Evolutionary conservation across 2,329 filamentous ascomycete genomes (phyloP).

Genomic region (Colletotrichum sp.): DNA sequence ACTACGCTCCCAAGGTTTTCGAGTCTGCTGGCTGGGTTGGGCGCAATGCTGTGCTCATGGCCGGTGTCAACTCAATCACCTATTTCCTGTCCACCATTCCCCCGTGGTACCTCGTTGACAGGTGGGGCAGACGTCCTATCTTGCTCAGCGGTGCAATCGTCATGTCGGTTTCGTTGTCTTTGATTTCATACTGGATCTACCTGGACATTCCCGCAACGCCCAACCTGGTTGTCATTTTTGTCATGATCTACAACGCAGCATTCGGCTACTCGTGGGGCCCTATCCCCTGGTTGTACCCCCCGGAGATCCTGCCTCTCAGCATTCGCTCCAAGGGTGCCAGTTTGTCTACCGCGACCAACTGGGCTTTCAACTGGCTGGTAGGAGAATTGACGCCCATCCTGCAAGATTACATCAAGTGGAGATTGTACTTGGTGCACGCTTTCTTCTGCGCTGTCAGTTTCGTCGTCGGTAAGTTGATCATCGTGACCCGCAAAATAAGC

Average conservation of each 20-base stretch:
- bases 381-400: constrained; percentile 94
- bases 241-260: constrained; percentile 98
- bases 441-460: constrained; percentile 97
- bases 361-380: constrained; percentile 98
- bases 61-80: constrained; percentile 89
- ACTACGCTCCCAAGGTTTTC: constrained; percentile 96
- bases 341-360: constrained; percentile 94
- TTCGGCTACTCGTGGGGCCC: constrained; percentile 97
- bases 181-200: constrained; percentile 95
- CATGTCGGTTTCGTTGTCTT: constrained; percentile 86
- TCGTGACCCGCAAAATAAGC: not conserved
- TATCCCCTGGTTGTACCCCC: constrained; percentile 97
- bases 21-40: constrained; percentile 96
- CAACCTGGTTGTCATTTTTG: constrained; percentile 86
- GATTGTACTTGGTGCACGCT: constrained; percentile 91
- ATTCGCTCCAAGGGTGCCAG: constrained; percentile 97
- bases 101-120: constrained; percentile 96
- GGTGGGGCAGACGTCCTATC: constrained; percentile 87
- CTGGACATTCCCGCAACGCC: constrained; percentile 82
- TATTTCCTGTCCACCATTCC: constrained; percentile 93
- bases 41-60: constrained; percentile 92
- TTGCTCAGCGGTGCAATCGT: constrained; percentile 86
- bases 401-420: constrained; percentile 91
- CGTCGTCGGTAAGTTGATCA: constrained; percentile 78
- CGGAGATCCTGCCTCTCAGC: constrained; percentile 96